These are phyloP conservation scores for Nicotiana tomentosiformis DNA, from an alignment of 257 asterid genomes.

Conservation along the genomic window DNA sequence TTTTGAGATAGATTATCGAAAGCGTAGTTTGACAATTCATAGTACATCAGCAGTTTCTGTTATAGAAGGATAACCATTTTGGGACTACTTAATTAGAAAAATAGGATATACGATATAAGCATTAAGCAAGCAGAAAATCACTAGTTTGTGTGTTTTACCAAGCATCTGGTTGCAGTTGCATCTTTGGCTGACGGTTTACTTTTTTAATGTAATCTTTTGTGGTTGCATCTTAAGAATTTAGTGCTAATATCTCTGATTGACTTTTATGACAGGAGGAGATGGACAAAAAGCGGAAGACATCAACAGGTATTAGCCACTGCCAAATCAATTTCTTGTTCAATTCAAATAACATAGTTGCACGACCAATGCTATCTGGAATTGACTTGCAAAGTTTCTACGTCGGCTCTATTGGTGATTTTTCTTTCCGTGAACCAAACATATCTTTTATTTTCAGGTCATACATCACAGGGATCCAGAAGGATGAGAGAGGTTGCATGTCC, in stretches of 20 bases:
- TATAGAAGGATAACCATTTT: neutral
- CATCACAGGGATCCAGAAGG: constrained; percentile 34
- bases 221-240: neutral
- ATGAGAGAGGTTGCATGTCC: constrained; percentile 92
- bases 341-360: neutral
- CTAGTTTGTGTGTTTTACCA: neutral
- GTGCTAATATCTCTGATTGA: neutral
- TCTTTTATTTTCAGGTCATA: constrained; percentile 32
- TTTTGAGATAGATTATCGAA: neutral
- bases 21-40: neutral
- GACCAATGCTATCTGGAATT: neutral
- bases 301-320: constrained; percentile 33
- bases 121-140: neutral
- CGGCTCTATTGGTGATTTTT: neutral
- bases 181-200: neutral
- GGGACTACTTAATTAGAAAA: neutral
- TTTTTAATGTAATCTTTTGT: neutral
- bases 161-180: neutral
- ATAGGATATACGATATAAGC: neutral
- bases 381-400: neutral
- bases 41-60: neutral
- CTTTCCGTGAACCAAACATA: constrained; percentile 6
- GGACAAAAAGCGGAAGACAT: constrained; percentile 66
- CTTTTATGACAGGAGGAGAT: constrained; percentile 67
- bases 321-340: neutral